Evolutionary conservation across 805 yeast genomes (phyloP), one percentile per base, ranked within the genome.

Genomic region (Martiniozyma abietophila): DNA sequence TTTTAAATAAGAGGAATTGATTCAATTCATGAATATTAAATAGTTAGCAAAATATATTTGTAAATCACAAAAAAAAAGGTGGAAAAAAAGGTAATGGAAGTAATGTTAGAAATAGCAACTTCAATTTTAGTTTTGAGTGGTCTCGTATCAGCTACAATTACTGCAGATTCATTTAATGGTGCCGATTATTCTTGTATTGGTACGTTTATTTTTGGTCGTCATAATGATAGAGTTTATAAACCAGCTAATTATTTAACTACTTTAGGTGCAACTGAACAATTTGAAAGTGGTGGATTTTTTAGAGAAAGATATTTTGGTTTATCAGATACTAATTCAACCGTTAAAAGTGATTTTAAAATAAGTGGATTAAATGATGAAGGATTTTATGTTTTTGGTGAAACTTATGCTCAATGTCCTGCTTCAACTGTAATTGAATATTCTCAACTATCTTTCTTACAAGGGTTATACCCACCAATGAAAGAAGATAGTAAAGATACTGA

Each of bases 171-270:
- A 22, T 22, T 12, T 8, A 41, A 49, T 5, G 53, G 38, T 34
- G 47, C 38, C 11, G 47, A 51, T 18, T 51, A 51, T 32, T 35
- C 43, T 6, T 47, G 55, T 39, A 56, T 63, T 10, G 74, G 72
- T 11, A 51, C 70, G 4, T 62, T 61, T 37, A 61, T 67, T 43
- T 65, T 65, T 42, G 67, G 67, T 25, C 58, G 74, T 42, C 73
- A 67, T 48, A 69, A 68, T 35, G 74, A 68, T 45, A 58, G 74
- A 42, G 56, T 64, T 30, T 53, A 62, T 23, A 67, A 68, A 40
- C 73, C 72, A 11, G 62, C 69, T 6, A 48, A 46, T 25, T 49
- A 57, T 32, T 49, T 67, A 32, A 63, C 71, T 18, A 64, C 69
- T n/a, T 36, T 56, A 12, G 74, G 74, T 39, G 64, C 67, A 8